Evolutionary conservation across 2,329 filamentous ascomycete species (phyloP).

Genomic region (Kalaharituber pfeilii): DNA sequence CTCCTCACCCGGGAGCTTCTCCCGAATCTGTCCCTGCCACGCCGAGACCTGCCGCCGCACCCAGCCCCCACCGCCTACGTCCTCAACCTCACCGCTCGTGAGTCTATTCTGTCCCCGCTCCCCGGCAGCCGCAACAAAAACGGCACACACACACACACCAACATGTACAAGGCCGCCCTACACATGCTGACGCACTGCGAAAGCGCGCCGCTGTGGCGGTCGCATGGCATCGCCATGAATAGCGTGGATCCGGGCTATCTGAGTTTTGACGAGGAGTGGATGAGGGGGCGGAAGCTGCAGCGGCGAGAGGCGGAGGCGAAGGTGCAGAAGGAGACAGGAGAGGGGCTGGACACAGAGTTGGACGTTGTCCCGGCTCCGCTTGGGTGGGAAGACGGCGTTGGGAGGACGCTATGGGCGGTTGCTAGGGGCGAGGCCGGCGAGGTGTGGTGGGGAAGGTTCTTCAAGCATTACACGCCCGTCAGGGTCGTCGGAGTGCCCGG

Average conservation of each 20-base stretch:
- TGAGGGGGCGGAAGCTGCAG: slow-evolving; percentile 7
- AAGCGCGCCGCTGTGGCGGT: slow-evolving; percentile 24
- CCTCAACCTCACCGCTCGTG: slow-evolving; percentile 27
- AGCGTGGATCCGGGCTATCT: slow-evolving; percentile 29
- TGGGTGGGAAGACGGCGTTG: slow-evolving; percentile 28
- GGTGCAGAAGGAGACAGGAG: no score
- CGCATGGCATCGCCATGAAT: slow-evolving; percentile 26
- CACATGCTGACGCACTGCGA: slow-evolving; percentile 31
- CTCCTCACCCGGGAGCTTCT: slow-evolving; percentile 28
- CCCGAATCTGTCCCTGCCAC: slow-evolving; percentile 21
- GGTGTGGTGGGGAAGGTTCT: slow-evolving; percentile 9
- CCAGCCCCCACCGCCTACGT: slow-evolving; percentile 21
- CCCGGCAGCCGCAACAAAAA: slow-evolving; percentile 21
- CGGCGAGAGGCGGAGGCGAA: slow-evolving; percentile 18
- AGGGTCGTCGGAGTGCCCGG: no score
- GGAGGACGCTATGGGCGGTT: slow-evolving; percentile 27
- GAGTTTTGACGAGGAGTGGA: slow-evolving; percentile 26
- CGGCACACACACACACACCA: slow-evolving; percentile 28
- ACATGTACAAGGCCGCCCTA: slow-evolving; percentile 29
- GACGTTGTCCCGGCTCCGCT: no score
- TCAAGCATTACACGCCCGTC: slow-evolving; percentile 14
- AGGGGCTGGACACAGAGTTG: no score
- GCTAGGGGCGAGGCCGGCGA: slow-evolving; percentile 13
- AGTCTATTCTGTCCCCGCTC: slow-evolving; percentile 25
- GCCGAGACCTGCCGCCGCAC: neutral